phyloP scores from a whole-genome alignment of 768 basidiomycete species.

The Russula sp. region DNA sequence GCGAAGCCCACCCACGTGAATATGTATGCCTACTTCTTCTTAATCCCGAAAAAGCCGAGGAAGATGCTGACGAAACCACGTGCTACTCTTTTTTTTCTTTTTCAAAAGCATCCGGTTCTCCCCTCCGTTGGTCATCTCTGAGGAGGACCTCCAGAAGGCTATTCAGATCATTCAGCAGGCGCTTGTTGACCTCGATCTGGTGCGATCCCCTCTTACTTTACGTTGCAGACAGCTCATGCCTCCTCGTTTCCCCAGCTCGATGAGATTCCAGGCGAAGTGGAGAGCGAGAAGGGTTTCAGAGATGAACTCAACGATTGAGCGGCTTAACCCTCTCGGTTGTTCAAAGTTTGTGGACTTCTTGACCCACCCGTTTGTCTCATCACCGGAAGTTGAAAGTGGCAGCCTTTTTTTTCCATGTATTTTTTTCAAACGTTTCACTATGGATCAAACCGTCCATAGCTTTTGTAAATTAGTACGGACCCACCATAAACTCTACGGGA shows the following conservation, averaged over 20 bases:
- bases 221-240: slow-evolving; percentile 25
- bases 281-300: slow-evolving; percentile 51
- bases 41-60: background rate
- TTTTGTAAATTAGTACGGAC: no score
- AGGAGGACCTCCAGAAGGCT: slow-evolving; percentile 71
- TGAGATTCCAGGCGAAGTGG: slow-evolving; percentile 57
- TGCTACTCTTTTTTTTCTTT: background rate
- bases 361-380: background rate
- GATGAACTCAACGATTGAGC: slow-evolving; percentile 31
- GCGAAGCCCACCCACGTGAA: slow-evolving; percentile 96
- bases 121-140: slow-evolving; percentile 90
- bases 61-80: background rate
- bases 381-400: no score
- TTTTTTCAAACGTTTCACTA: no score
- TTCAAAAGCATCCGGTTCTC: slow-evolving; percentile 82
- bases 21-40: slow-evolving; percentile 49
- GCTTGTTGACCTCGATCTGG: slow-evolving; percentile 74
- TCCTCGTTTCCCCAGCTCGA: slow-evolving; percentile 33
- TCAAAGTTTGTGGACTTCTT: background rate
- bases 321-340: background rate
- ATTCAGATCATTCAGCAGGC: slow-evolving; percentile 70
- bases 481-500: no score
- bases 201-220: slow-evolving; percentile 27
- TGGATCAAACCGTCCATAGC: no score
- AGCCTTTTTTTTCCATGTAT: no score